These are phyloP conservation scores for Rhodotorula sp. DNA, from an alignment of 1,284 basidiomycete genomes.

Conservation along the genomic window DNA sequence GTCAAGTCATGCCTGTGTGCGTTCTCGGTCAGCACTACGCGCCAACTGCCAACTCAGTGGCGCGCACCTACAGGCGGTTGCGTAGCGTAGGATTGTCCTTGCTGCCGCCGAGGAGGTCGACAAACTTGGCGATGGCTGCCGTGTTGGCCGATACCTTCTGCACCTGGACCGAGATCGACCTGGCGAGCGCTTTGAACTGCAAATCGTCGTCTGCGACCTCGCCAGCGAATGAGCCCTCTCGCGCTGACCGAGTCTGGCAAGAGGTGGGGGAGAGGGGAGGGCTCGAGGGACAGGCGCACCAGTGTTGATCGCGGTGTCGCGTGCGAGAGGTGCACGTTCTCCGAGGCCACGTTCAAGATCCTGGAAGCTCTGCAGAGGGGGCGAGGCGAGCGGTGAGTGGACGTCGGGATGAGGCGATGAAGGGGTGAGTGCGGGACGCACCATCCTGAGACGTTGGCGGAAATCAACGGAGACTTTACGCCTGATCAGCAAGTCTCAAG, in stretches of 20 bases:
- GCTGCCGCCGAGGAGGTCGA: conserved; percentile 81
- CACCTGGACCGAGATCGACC: conserved; percentile 85
- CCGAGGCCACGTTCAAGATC: conserved; percentile 38
- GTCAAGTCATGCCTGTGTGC: conserved; percentile 66
- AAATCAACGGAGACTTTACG: rapidly evolving
- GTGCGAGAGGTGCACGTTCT: conserved; percentile 19
- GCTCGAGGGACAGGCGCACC: neutral
- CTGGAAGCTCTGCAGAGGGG: conserved; percentile 25
- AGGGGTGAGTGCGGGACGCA: neutral
- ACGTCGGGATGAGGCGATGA: too few relatives aligned
- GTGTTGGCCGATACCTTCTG: conserved; percentile 99
- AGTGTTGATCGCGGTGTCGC: conserved; percentile 12
- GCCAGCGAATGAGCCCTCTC: neutral
- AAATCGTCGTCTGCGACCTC: conserved; percentile 35
- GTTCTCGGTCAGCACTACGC: neutral
- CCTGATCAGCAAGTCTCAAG: neutral
- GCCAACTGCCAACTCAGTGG: neutral
- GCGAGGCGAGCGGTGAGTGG: neutral
- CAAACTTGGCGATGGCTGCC: conserved; percentile 85
- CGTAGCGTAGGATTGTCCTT: conserved; percentile 72
- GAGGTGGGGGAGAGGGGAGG: too few relatives aligned
- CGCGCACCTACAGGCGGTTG: conserved; percentile 66
- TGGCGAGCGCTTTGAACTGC: conserved; percentile 71
- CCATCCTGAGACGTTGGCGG: neutral
- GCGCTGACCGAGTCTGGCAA: neutral